Conservation (phyloP, 2,329 filamentous ascomycete species). For the Pleoardoris graminearum region DNA sequence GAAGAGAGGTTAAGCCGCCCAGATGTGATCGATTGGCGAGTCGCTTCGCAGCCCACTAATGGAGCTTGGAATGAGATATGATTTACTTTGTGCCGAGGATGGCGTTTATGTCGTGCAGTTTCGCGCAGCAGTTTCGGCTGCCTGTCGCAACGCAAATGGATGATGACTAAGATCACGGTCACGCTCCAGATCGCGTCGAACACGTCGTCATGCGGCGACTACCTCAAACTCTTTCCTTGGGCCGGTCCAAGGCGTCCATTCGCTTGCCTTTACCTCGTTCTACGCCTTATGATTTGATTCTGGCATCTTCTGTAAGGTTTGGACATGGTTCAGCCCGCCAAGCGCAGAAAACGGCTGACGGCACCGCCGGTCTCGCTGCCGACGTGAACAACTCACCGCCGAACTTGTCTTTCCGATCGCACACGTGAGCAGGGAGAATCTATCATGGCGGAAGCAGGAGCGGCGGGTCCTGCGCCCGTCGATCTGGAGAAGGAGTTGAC, state of each 20-base stretch:
- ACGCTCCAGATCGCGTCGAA: background rate
- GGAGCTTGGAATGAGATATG: no score
- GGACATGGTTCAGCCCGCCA: constrained; percentile 11
- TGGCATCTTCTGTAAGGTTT: background rate
- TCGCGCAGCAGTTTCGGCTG: background rate
- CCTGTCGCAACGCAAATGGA: no score
- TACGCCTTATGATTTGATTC: background rate
- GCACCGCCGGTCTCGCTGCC: constrained; percentile 20
- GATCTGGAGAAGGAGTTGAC: constrained; percentile 93
- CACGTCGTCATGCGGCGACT: background rate
- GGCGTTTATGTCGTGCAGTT: background rate
- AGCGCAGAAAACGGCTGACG: constrained; percentile 8
- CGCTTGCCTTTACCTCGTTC: background rate
- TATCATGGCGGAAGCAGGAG: constrained; percentile 39
- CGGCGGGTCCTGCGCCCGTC: constrained; percentile 50
- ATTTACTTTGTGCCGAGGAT: background rate
- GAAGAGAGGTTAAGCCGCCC: background rate
- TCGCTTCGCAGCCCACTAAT: no score
- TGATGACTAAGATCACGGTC: background rate
- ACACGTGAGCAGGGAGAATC: constrained; percentile 7
- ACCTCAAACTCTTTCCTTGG: background rate
- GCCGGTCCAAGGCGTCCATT: constrained; percentile 1
- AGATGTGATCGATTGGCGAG: no score
- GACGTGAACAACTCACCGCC: constrained; percentile 6
- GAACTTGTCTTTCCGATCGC: background rate